Base-by-base conservation (phyloP, 805 yeast genomes). In the Nakazawaea wyomingensis region DNA sequence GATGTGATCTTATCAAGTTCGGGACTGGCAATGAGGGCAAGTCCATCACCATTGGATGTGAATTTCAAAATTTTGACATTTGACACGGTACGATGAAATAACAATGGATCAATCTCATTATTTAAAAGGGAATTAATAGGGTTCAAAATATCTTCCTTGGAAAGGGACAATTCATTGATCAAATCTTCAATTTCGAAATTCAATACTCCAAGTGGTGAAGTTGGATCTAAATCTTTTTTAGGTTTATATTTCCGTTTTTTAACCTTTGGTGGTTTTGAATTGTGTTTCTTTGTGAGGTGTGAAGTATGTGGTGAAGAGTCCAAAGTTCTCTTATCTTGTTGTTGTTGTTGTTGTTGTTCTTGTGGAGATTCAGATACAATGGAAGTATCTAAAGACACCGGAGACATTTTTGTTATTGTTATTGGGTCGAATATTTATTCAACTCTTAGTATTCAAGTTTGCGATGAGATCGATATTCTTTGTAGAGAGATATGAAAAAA, bases 11-110 rank as follows among this genome's bases (percentile, higher is more conserved):
- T n/a, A n/a, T n/a, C n/a, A n/a, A n/a, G n/a, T n/a, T n/a, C n/a
- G n/a, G n/a, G n/a, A n/a, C n/a, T n/a, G n/a, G n/a, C n/a, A n/a
- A 85, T 71, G 4, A 88, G 47, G 0, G 85, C 96, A 18, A 91
- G 53, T 1, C 97, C 97, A 49, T 89, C 96, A 43, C 98, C 98
- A 48, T 80, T 85, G 2, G 96, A 82, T 9, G 87, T 69, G 13
- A 84, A 62, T 36, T 67, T 69, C 26, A 73, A 53, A 38, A 93
- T 69, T 47, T 72, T 62, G 16, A 87, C 88, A 44, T 78, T 65
- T 1, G 63, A 57, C 2, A 82, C 84, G 2, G 59, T 61, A 42
- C 90, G 70, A 55, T 86, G 85, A 53, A 78, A 82, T 34, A 58
- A 63, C 2, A 66, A 48, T 37, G 62, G 70, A n/a, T 62, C 60